Evolutionary conservation across 2,329 filamentous ascomycete genomes (phyloP).

Genomic region (Blastomyces parvus): DNA sequence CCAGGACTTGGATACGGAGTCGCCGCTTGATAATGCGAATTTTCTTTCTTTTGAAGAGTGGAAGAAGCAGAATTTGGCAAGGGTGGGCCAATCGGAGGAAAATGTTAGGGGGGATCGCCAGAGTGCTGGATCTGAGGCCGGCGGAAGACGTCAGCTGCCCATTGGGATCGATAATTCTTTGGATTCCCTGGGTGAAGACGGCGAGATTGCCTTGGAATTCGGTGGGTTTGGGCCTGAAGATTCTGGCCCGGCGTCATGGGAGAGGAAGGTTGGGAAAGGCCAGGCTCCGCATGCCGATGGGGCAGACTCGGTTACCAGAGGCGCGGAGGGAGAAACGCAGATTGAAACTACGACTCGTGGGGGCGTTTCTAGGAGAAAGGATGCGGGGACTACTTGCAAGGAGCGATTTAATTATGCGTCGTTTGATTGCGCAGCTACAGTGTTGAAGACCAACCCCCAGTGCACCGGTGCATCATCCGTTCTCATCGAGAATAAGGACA

Average conservation of each 20-base stretch:
- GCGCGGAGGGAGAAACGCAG: constrained; percentile 13
- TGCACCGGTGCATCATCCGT: constrained; percentile 83
- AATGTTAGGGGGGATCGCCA: constrained; percentile 50
- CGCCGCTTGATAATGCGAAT: constrained; percentile 61
- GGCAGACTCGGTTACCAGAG: constrained; percentile 18
- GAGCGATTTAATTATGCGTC: constrained; percentile 96
- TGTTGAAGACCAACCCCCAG: constrained; percentile 78
- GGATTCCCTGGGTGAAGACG: constrained; percentile 75
- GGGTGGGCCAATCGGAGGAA: constrained; percentile 68
- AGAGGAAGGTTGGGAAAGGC: constrained; percentile 18
- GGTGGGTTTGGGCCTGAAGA: constrained; percentile 48
- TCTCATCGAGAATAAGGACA: constrained; percentile 93
- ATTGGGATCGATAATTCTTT: constrained; percentile 57
- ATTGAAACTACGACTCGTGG: constrained; percentile 21
- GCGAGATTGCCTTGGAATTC: constrained; percentile 71
- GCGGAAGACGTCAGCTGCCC: constrained; percentile 38
- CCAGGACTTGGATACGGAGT: constrained; percentile 51
- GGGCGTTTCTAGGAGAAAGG: constrained; percentile 64
- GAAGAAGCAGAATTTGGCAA: constrained; percentile 87
- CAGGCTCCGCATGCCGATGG: constrained; percentile 21
- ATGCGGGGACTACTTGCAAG: constrained; percentile 95
- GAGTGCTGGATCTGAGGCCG: constrained; percentile 40
- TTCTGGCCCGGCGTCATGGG: constrained; percentile 26
- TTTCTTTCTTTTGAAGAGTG: constrained; percentile 98
- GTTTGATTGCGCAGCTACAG: constrained; percentile 89